Evolutionary conservation across 441 rosid species (phyloP).

Genomic region (Mallotus japonicus): DNA sequence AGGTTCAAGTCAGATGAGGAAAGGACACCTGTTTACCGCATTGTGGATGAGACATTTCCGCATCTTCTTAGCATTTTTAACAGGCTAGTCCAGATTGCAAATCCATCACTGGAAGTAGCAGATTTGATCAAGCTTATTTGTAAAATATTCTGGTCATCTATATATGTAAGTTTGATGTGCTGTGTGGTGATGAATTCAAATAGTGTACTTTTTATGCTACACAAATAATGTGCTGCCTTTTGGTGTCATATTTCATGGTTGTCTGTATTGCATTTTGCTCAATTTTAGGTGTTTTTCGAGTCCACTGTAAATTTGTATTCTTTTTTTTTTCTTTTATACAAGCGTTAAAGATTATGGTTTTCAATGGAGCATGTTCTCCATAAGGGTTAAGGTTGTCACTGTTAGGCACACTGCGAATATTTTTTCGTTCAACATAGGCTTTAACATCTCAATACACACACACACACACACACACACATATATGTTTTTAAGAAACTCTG

Average conservation of each 20-base stretch:
- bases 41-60: conserved; percentile 87
- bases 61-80: conserved; percentile 76
- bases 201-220: neutral
- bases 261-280: no score
- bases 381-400: neutral
- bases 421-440: neutral
- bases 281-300: no score
- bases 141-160: conserved; percentile 98
- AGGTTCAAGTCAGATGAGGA: conserved; percentile 99
- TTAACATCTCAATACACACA: no score
- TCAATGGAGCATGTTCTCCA: neutral
- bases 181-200: neutral
- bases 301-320: no score
- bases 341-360: neutral
- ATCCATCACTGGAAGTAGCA: conserved; percentile 83
- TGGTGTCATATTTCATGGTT: no score
- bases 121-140: conserved; percentile 96
- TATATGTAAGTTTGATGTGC: conserved; percentile 64
- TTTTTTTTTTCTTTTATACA: no score
- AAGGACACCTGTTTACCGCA: conserved; percentile 75
- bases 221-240: no score
- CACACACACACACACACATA: neutral
- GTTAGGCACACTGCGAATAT: neutral
- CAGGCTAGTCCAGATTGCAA: conserved; percentile 70
- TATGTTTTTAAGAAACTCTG: neutral